phyloP scores from a whole-genome alignment of 1,284 basidiomycete genomes.

The Phellinidium pouzarii region DNA sequence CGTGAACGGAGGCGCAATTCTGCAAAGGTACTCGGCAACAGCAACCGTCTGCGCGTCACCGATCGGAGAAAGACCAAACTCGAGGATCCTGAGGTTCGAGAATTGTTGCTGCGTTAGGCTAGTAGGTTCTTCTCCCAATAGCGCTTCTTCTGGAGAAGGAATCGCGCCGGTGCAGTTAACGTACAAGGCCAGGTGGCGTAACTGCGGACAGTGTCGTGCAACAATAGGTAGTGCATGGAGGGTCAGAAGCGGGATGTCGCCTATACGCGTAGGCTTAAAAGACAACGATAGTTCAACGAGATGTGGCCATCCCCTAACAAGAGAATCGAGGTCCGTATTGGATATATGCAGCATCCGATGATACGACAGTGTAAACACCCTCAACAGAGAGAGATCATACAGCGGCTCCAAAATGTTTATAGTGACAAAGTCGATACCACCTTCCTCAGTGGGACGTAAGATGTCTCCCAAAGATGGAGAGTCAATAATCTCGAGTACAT shows the following conservation, averaged over 20 bases:
- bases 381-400: slow-evolving; percentile 24
- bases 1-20: neutral
- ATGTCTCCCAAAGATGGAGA: neutral
- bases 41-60: neutral
- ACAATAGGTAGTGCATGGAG: slow-evolving; percentile 47
- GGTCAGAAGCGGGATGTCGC: slow-evolving; percentile 35
- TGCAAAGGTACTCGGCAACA: neutral
- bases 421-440: neutral
- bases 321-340: slow-evolving; percentile 40
- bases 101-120: neutral
- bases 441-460: neutral
- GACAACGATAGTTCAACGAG: slow-evolving; percentile 44
- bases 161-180: slow-evolving; percentile 26
- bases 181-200: slow-evolving; percentile 47
- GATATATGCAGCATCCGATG: slow-evolving; percentile 42
- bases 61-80: neutral
- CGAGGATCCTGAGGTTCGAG: neutral
- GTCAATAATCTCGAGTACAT: neutral
- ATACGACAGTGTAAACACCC: slow-evolving; percentile 45
- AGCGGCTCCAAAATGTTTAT: neutral
- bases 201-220: slow-evolving; percentile 44
- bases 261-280: slow-evolving; percentile 39
- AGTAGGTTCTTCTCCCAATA: neutral
- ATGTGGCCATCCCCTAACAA: slow-evolving; percentile 43
- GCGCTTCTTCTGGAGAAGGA: neutral